Conservation (phyloP, 306 rosid species). For the Hippophae rhamnoides region DNA sequence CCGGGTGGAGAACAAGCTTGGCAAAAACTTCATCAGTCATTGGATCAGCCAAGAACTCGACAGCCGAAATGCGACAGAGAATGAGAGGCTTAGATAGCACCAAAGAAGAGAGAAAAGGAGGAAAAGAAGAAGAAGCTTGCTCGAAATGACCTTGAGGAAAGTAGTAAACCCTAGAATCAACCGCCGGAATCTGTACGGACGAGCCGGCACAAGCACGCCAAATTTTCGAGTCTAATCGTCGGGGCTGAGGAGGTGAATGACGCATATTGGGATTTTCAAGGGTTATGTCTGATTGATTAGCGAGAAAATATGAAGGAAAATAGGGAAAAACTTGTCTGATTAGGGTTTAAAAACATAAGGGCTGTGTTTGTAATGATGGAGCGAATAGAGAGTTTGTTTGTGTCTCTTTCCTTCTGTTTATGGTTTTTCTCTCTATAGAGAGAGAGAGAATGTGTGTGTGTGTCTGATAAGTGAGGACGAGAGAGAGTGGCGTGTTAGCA, state of each 20-base stretch:
- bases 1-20: conserved; percentile 43
- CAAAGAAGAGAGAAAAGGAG: conserved; percentile 20
- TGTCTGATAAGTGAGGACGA: conserved; percentile 26
- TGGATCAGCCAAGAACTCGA: conserved; percentile 40
- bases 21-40: conserved; percentile 55
- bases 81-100: conserved; percentile 26
- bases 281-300: neutral
- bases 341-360: neutral
- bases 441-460: conserved; percentile 17
- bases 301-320: neutral
- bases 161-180: conserved; percentile 68
- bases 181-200: conserved; percentile 33
- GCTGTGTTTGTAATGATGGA: neutral
- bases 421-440: conserved; percentile 11
- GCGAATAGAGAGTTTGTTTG: conserved; percentile 1
- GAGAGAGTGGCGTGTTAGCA: neutral
- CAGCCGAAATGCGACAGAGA: conserved; percentile 28
- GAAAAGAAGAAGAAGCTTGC: conserved; percentile 31
- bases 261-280: neutral
- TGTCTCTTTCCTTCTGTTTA: conserved; percentile 4
- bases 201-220: conserved; percentile 64
- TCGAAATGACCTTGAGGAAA: conserved; percentile 72
- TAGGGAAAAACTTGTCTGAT: neutral
- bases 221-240: conserved; percentile 27
- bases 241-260: conserved; percentile 9